A percentile compares a stretch with the other conserved stretches of the same genome.
These are phyloP conservation scores for Cyamopsis tetragonoloba DNA, from an alignment of 306 rosid species.

Conservation along the genomic window DNA sequence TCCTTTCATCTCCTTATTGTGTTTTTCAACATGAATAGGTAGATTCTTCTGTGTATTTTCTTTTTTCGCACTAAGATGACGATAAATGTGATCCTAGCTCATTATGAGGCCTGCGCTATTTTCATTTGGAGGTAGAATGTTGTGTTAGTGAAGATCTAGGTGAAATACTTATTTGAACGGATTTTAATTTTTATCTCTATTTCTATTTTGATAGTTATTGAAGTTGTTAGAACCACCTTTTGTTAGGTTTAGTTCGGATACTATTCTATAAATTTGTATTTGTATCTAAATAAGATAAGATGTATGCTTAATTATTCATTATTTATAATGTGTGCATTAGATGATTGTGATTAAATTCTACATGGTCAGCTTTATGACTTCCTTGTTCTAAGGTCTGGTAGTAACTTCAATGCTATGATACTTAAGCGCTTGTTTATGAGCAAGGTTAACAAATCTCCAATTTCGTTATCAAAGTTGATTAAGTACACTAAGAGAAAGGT, in stretches of 20 bases:
- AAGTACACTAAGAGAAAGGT: slow-evolving; percentile 58
- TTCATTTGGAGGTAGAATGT: neutral
- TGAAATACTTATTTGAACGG: no score
- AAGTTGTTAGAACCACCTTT: neutral
- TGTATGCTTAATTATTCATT: neutral
- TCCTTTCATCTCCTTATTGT: neutral
- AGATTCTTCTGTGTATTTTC: neutral
- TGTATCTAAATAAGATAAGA: no score
- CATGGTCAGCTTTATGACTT: slow-evolving; percentile 63
- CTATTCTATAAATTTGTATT: neutral
- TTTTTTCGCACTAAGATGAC: slow-evolving; percentile 30
- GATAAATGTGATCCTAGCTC: slow-evolving; percentile 54
- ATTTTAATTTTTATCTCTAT: neutral
- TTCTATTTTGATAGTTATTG: neutral
- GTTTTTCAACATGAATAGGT: neutral
- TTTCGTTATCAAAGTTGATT: slow-evolving; percentile 61
- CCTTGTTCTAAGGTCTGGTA: slow-evolving; percentile 66
- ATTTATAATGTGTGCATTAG: neutral
- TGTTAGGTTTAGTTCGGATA: neutral
- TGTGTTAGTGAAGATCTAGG: neutral
- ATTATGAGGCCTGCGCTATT: slow-evolving; percentile 32
- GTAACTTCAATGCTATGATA: slow-evolving; percentile 64
- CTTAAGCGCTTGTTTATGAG: slow-evolving; percentile 82
- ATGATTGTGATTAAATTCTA: slow-evolving; percentile 18
- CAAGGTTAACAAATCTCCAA: slow-evolving; percentile 70